Evolutionary conservation across 2,329 filamentous ascomycete species (phyloP).

Genomic region (Pseudogymnoascus sp.): DNA sequence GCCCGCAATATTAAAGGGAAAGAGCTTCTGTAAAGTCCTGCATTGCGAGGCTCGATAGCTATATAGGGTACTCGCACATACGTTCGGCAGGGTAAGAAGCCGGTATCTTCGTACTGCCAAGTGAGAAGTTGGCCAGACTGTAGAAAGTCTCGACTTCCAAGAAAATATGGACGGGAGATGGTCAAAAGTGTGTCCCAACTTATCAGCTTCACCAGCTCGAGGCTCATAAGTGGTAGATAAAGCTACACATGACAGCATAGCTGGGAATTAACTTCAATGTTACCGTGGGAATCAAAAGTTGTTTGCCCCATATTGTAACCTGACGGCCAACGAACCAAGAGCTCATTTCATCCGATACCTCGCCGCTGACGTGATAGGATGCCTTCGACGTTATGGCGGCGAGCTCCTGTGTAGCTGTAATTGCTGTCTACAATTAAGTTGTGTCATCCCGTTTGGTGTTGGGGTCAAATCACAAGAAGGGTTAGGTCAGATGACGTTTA

Average conservation of each 20-base stretch:
- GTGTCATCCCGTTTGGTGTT: not conserved
- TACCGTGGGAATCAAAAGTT: not conserved
- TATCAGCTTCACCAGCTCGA: not conserved
- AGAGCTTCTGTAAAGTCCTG: not conserved
- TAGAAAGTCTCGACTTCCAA: not conserved
- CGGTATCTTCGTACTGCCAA: not conserved
- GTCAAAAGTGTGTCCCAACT: not conserved
- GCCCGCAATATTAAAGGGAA: not conserved
- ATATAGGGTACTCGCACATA: not conserved
- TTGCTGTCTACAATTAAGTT: not conserved
- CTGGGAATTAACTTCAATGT: not conserved
- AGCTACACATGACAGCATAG: not conserved
- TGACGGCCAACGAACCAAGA: not conserved
- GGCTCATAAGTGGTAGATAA: not conserved
- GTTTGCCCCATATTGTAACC: not conserved
- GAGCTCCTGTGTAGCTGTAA: not conserved
- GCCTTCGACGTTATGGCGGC: not conserved
- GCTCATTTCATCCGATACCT: not conserved
- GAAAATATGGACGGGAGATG: not conserved
- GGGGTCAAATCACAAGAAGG: not conserved
- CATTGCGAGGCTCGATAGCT: not conserved
- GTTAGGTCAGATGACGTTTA: not conserved
- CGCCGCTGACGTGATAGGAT: not conserved
- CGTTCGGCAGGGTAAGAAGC: not conserved
- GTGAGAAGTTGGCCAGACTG: not conserved